A percentile compares a stretch with the other conserved stretches of the same genome.
phyloP scores from a whole-genome alignment of 768 basidiomycete species.

The Leccinum pellstonianum region DNA sequence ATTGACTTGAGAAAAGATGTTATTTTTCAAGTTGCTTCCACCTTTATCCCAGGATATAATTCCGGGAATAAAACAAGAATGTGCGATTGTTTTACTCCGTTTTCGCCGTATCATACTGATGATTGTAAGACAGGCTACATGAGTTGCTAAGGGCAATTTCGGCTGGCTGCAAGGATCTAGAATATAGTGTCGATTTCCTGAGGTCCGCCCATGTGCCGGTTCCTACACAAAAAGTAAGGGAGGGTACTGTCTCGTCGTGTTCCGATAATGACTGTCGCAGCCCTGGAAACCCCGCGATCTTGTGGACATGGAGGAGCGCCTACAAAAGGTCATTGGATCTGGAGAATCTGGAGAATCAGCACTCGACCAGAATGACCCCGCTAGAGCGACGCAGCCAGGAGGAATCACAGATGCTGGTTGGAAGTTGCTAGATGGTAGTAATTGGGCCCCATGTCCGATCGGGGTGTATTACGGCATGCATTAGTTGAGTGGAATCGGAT shows the following conservation, averaged over 20 bases:
- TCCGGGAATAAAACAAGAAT: constrained; percentile 27
- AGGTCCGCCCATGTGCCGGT: constrained; percentile 1
- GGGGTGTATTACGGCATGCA: constrained; percentile 43
- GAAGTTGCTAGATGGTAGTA: constrained; percentile 43
- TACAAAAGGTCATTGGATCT: constrained; percentile 32
- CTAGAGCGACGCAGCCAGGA: background rate
- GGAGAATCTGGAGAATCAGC: constrained; percentile 4
- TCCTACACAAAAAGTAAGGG: constrained; percentile 19
- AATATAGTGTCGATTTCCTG: constrained; percentile 21
- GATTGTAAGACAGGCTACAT: constrained; percentile 17
- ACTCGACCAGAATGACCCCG: background rate
- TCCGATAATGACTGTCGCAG: constrained; percentile 30
- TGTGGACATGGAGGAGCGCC: constrained; percentile 53
- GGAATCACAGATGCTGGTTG: constrained; percentile 43
- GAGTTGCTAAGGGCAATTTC: constrained; percentile 22
- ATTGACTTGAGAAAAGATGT: constrained; percentile 46
- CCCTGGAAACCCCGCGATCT: constrained; percentile 53
- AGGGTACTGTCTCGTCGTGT: background rate
- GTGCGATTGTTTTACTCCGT: constrained; percentile 30
- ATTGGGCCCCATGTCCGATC: constrained; percentile 69
- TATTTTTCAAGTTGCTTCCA: constrained; percentile 45
- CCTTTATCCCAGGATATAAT: constrained; percentile 41
- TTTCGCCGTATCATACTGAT: constrained; percentile 7
- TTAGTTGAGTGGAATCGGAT: background rate
- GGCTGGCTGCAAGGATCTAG: constrained; percentile 19